These are phyloP conservation scores for Camellia oleifera DNA, from an alignment of 179 eudicot genomes.

Conservation along the genomic window DNA sequence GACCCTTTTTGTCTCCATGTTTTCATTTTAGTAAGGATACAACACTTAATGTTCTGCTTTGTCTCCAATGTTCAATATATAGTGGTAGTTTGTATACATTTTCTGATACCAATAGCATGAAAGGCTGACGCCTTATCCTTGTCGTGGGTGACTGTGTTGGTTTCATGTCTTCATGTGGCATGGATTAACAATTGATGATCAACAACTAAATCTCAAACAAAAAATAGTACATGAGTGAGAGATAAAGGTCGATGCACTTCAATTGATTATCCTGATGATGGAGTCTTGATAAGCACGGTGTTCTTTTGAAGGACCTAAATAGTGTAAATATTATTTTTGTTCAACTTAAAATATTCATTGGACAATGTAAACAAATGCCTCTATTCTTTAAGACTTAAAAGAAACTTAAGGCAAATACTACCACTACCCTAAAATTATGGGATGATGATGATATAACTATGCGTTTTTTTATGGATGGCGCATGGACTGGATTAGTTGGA, in stretches of 20 bases:
- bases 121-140: background rate
- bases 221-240: no score
- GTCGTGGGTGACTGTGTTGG: background rate
- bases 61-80: background rate
- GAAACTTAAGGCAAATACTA: background rate
- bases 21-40: background rate
- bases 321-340: background rate
- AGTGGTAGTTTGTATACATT: background rate
- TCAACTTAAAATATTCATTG: no score
- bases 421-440: background rate
- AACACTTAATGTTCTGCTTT: background rate
- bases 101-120: background rate
- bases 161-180: background rate
- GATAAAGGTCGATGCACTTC: no score
- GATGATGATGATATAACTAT: background rate
- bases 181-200: background rate
- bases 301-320: background rate
- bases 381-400: background rate
- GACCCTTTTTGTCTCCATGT: background rate
- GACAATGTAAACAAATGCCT: background rate
- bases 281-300: background rate
- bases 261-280: no score
- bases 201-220: no score
- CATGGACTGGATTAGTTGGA: background rate
- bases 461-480: background rate